Conservation (phyloP, 495 filamentous ascomycete genomes). For the Podospora pseudocomata region DNA sequence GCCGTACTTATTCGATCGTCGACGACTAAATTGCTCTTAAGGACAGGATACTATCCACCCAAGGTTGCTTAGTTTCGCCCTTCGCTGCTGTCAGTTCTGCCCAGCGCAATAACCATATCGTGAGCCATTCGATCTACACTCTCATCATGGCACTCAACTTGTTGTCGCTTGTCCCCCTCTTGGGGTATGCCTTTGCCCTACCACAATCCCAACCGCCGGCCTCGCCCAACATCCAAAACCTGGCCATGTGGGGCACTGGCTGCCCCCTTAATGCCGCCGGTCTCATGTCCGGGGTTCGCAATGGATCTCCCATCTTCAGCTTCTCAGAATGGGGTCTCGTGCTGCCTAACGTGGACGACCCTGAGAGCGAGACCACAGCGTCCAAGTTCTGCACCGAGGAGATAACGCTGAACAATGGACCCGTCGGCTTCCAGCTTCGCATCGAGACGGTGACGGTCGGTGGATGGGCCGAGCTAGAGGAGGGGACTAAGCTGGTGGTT, state of each 20-base stretch:
- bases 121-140: not conserved
- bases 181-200: not conserved
- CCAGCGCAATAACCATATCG: not conserved
- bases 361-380: not conserved
- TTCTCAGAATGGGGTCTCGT: constrained; percentile 25
- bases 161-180: not conserved
- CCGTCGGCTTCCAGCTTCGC: constrained; percentile 23
- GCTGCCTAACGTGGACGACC: constrained; percentile 12
- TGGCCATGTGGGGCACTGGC: constrained; percentile 27
- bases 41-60: not conserved
- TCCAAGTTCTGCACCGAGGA: constrained; percentile 27
- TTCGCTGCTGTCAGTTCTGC: not conserved
- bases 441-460: constrained; percentile 18
- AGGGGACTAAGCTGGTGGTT: constrained; percentile 18
- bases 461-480: constrained; percentile 22
- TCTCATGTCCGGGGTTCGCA: constrained; percentile 14
- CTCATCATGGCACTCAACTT: not conserved
- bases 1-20: not conserved
- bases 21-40: not conserved
- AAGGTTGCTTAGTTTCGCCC: not conserved
- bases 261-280: constrained; percentile 26
- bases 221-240: constrained; percentile 12
- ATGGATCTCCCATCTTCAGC: constrained; percentile 22
- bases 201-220: not conserved
- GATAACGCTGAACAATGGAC: constrained; percentile 23